Conservation (phyloP, 805 yeast genomes). For the Wickerhamomyces rabaulensis region DNA sequence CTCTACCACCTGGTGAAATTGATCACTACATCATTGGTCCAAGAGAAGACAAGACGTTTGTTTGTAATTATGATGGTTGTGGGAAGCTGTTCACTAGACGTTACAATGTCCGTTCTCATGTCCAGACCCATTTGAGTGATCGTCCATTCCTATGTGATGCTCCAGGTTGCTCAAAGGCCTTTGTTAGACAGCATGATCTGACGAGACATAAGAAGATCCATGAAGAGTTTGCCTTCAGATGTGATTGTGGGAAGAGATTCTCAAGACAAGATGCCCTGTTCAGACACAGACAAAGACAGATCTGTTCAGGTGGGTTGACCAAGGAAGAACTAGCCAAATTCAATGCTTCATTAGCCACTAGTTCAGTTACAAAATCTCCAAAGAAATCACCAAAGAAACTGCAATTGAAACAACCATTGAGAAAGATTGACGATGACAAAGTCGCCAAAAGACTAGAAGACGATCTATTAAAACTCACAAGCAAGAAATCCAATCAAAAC, state of each 20-base stretch:
- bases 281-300: slow-evolving; percentile 46
- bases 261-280: slow-evolving; percentile 49
- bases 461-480: slow-evolving; percentile 1
- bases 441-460: slow-evolving; percentile 8
- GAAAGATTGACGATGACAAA: slow-evolving; percentile 4
- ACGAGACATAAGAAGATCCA: slow-evolving; percentile 88
- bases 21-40: slow-evolving; percentile 83
- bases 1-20: slow-evolving; percentile 84
- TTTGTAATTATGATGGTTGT: slow-evolving; percentile 74
- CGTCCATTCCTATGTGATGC: slow-evolving; percentile 77
- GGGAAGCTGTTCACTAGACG: slow-evolving; percentile 81
- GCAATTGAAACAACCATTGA: not conserved
- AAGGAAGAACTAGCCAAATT: slow-evolving; percentile 1
- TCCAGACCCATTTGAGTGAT: slow-evolving; percentile 93
- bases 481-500: not conserved
- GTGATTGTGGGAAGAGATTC: slow-evolving; percentile 94
- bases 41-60: slow-evolving; percentile 60
- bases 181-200: slow-evolving; percentile 94
- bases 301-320: slow-evolving; percentile 65
- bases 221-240: slow-evolving; percentile 59
- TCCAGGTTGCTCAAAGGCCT: slow-evolving; percentile 68
- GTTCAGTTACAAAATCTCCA: slow-evolving; percentile 7
- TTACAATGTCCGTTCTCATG: slow-evolving; percentile 90
- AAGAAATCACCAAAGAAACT: slow-evolving; percentile 14
- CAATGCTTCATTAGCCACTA: not conserved